Conservation (phyloP, 2,329 filamentous ascomycete genomes). For the Lachnellula subtilissima region DNA sequence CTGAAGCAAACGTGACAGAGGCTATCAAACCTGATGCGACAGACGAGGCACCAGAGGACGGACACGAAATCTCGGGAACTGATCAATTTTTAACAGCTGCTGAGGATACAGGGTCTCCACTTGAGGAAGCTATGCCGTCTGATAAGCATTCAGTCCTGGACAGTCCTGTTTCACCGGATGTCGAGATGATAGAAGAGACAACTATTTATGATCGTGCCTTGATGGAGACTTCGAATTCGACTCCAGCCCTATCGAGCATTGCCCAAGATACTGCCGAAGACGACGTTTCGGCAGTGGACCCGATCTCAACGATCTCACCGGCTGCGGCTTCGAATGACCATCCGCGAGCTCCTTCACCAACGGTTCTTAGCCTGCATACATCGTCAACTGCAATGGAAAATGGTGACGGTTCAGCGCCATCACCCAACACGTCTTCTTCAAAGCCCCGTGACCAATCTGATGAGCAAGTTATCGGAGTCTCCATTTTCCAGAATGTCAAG, state of each 20-base stretch:
- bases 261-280: neutral
- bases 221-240: neutral
- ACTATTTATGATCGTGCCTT: constrained; percentile 4
- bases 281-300: neutral
- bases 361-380: too few relatives aligned
- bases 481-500: constrained; percentile 46
- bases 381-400: neutral
- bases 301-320: neutral
- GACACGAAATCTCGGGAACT: neutral
- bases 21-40: neutral
- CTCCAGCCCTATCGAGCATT: neutral
- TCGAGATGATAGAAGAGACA: constrained; percentile 12
- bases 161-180: neutral
- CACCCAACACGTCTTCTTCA: neutral
- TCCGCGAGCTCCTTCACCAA: neutral
- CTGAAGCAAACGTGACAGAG: neutral
- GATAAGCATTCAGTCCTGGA: neutral
- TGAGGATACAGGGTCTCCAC: neutral
- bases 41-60: neutral
- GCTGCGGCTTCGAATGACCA: neutral
- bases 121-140: neutral
- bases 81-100: neutral
- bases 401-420: neutral
- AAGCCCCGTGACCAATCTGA: neutral
- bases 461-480: neutral